These are phyloP conservation scores for Pezicula rhizophila DNA, from an alignment of 2,329 filamentous ascomycete genomes.

Conservation along the genomic window DNA sequence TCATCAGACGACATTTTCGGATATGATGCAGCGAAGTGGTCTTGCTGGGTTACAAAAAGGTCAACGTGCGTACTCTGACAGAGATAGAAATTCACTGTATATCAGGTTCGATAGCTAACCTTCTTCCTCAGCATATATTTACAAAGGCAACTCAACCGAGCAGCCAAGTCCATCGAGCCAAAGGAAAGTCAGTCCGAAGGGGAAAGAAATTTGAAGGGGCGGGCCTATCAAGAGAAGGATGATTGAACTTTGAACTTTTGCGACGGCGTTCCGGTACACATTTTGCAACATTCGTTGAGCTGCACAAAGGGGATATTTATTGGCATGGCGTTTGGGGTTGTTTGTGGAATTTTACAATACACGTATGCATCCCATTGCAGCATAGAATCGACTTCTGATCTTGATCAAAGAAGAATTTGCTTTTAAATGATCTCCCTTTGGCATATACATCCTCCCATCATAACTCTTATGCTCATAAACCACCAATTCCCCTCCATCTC, in stretches of 20 bases:
- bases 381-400: no score
- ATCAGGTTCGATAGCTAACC: not conserved
- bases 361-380: no score
- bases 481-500: no score
- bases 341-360: no score
- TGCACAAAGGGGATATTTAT: no score
- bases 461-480: not conserved
- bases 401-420: no score
- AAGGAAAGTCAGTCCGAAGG: not conserved
- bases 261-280: not conserved
- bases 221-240: not conserved
- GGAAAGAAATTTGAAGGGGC: not conserved
- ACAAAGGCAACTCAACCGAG: conserved; percentile 8
- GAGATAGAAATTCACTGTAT: not conserved
- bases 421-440: not conserved
- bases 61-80: conserved; percentile 21
- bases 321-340: no score
- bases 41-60: conserved; percentile 29
- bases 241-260: not conserved
- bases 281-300: no score
- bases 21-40: conserved; percentile 44
- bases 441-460: not conserved
- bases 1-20: conserved; percentile 41
- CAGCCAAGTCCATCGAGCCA: not conserved
- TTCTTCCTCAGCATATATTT: conserved; percentile 8